Conservation (phyloP, 106 monocot species). For the Narthecium ossifragum region DNA sequence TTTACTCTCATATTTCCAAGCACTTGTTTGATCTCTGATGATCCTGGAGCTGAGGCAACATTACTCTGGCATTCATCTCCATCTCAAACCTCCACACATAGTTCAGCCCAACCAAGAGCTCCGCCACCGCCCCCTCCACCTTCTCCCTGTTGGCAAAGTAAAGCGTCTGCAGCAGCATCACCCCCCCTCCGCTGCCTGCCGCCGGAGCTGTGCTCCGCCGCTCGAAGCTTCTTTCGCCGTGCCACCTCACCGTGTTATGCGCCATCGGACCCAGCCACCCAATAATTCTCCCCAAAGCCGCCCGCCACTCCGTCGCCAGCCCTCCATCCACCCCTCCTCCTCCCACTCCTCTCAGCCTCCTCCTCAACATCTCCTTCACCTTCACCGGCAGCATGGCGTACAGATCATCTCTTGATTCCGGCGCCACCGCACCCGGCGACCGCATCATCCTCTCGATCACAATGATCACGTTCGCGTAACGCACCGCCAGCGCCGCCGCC, state of each 20-base stretch:
- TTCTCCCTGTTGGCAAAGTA: slow-evolving; percentile 18
- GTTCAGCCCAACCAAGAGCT: slow-evolving; percentile 27
- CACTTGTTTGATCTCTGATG: no score
- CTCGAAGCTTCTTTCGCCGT: slow-evolving; percentile 33
- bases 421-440: slow-evolving; percentile 28
- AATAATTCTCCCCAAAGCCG: slow-evolving; percentile 20
- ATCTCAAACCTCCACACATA: slow-evolving; percentile 35
- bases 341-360: slow-evolving; percentile 31
- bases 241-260: slow-evolving; percentile 34
- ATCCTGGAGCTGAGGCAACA: no score
- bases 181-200: background rate
- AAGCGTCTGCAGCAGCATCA: slow-evolving; percentile 17
- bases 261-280: slow-evolving; percentile 38
- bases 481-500: slow-evolving; percentile 41
- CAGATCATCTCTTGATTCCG: slow-evolving; percentile 52
- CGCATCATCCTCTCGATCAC: slow-evolving; percentile 45
- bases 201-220: slow-evolving; percentile 7
- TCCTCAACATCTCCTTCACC: slow-evolving; percentile 24
- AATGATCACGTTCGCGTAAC: slow-evolving; percentile 49
- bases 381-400: slow-evolving; percentile 58
- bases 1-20: no score
- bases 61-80: slow-evolving; percentile 13
- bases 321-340: slow-evolving; percentile 11
- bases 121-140: slow-evolving; percentile 22
- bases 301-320: slow-evolving; percentile 28